A percentile compares a stretch with the other conserved stretches of the same genome.
Conservation (phyloP, 495 filamentous ascomycete species). For the Penicillium malachiteum region DNA sequence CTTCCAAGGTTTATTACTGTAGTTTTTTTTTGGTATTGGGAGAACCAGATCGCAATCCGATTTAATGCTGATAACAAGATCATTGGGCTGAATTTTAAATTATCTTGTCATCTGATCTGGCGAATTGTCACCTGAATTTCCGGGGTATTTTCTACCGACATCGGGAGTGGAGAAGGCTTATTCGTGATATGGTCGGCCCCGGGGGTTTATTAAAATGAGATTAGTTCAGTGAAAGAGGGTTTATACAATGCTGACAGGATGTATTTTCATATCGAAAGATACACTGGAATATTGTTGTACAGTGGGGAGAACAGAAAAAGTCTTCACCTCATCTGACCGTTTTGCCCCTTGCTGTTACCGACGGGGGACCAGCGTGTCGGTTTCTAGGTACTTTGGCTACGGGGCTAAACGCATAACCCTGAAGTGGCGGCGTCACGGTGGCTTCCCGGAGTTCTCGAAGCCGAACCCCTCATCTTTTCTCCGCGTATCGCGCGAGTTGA, state of each 20-base stretch:
- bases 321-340: conserved; percentile 3
- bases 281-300: neutral
- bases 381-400: conserved; percentile 4
- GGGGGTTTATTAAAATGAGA: no score
- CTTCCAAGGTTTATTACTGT: neutral
- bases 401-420: conserved; percentile 12
- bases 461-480: conserved; percentile 17
- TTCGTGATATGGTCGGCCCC: neutral
- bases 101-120: neutral
- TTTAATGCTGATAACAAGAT: neutral
- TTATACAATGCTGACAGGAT: no score
- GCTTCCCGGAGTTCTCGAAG: conserved; percentile 12
- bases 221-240: no score
- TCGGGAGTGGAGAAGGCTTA: neutral
- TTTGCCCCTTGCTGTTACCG: conserved; percentile 1
- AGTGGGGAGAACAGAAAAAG: neutral
- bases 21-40: neutral
- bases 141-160: neutral
- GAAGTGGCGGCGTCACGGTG: neutral
- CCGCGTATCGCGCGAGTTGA: conserved; percentile 8
- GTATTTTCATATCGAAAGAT: no score
- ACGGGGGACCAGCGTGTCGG: conserved; percentile 3
- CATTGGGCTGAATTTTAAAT: neutral
- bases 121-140: neutral
- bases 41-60: neutral